These are phyloP conservation scores for Pisolithus thermaeus DNA, from an alignment of 1,284 basidiomycete species.

Conservation along the genomic window DNA sequence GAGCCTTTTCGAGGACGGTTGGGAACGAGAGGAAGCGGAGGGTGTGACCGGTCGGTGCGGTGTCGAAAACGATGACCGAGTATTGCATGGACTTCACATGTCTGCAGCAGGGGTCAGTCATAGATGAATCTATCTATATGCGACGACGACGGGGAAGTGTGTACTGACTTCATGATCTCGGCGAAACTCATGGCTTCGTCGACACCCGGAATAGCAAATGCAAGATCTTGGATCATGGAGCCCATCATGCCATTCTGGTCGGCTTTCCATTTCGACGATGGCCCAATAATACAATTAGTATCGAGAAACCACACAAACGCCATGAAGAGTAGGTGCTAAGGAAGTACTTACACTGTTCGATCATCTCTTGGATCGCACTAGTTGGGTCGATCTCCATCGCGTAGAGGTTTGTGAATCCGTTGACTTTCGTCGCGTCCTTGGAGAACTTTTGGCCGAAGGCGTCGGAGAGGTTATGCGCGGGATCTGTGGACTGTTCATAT, in stretches of 20 bases:
- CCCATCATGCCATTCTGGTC: slow-evolving; percentile 96
- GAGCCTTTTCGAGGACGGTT: slow-evolving; percentile 93
- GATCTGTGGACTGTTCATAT: slow-evolving; percentile 85
- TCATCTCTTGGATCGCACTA: slow-evolving; percentile 97
- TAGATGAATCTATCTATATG: not conserved
- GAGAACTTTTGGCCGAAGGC: slow-evolving; percentile 99
- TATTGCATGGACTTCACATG: slow-evolving; percentile 99
- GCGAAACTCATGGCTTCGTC: slow-evolving; percentile 99
- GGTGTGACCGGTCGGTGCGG: slow-evolving; percentile 97
- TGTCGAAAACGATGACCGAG: slow-evolving; percentile 98
- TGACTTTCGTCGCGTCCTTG: slow-evolving; percentile 97
- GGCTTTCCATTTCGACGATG: slow-evolving; percentile 39
- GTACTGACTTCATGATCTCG: slow-evolving; percentile 95
- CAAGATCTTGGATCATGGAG: slow-evolving; percentile 99
- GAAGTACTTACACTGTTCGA: slow-evolving; percentile 77
- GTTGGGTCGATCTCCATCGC: slow-evolving; percentile 99
- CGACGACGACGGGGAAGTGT: no score
- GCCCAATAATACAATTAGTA: slow-evolving; percentile 2
- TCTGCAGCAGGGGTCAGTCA: slow-evolving; percentile 38
- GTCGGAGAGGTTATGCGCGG: slow-evolving; percentile 97
- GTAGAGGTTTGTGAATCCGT: slow-evolving; percentile 93
- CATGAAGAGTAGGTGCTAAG: not conserved
- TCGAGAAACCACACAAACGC: not conserved
- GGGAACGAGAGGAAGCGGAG: slow-evolving; percentile 98
- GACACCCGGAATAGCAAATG: slow-evolving; percentile 98